Conservation (phyloP, 2,329 filamentous ascomycete species). For the Ophiostoma australiae region DNA sequence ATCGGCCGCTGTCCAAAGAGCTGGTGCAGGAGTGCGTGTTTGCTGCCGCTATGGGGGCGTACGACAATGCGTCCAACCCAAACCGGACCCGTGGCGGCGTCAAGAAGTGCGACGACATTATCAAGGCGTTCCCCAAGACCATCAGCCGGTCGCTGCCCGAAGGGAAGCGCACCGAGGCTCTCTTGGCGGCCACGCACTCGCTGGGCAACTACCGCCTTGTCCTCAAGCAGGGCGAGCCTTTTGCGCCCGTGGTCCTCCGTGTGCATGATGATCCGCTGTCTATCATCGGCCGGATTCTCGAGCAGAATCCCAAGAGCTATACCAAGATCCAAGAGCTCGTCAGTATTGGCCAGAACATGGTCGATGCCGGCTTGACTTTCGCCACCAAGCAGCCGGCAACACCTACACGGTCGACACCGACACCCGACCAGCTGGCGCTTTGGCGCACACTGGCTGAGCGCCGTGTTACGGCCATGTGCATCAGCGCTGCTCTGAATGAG, state of each 20-base stretch:
- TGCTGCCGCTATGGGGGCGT: constrained; percentile 61
- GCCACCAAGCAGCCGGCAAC: constrained; percentile 33
- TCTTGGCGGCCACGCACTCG: constrained; percentile 68
- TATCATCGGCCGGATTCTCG: constrained; percentile 66
- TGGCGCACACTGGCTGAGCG: constrained; percentile 48
- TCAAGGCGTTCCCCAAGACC: constrained; percentile 58
- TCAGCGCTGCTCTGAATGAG: constrained; percentile 69
- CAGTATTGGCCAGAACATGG: constrained; percentile 62
- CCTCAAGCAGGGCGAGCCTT: constrained; percentile 73
- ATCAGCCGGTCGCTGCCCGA: constrained; percentile 50
- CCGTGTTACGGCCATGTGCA: constrained; percentile 72
- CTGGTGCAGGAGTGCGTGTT: constrained; percentile 58
- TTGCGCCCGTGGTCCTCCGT: constrained; percentile 72
- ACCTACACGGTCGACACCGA: constrained; percentile 26
- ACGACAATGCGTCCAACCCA: constrained; percentile 77
- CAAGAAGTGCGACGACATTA: constrained; percentile 69
- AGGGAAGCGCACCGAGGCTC: constrained; percentile 52
- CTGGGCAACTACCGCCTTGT: constrained; percentile 72
- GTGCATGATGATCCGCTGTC: constrained; percentile 70
- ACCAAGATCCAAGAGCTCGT: constrained; percentile 69
- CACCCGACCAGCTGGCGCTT: constrained; percentile 31
- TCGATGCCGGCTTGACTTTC: constrained; percentile 54
- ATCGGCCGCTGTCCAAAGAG: constrained; percentile 46
- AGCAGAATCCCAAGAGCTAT: constrained; percentile 70
- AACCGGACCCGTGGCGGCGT: constrained; percentile 71